A percentile compares a stretch with the other conserved stretches of the same genome.
phyloP scores from a whole-genome alignment of 345 rosid species.

The sweet orange (Citrus sinensis) region DVS_A1.0 CM039169.1:2019001-2019500 shows the following conservation, averaged over 20 bases:
- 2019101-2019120: not conserved
- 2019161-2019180: too few species aligned
- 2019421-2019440: not conserved
- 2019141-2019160: too few species aligned
- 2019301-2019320: too few species aligned
- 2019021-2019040: not conserved
- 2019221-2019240: not conserved
- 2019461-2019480: constrained; percentile 13
- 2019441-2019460: constrained; percentile 25
- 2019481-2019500: constrained; percentile 20
- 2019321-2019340: too few species aligned
- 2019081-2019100: not conserved
- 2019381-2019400: not conserved
- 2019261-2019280: not conserved
- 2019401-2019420: not conserved
- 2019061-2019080: not conserved
- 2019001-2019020: not conserved
- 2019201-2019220: not conserved
- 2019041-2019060: not conserved
- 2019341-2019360: too few species aligned
- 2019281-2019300: not conserved
- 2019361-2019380: too few species aligned
- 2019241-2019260: not conserved
- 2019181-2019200: not conserved
- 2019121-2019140: too few species aligned